Base-by-base conservation (phyloP, 495 filamentous ascomycete species). In the Collariella sp. region DNA sequence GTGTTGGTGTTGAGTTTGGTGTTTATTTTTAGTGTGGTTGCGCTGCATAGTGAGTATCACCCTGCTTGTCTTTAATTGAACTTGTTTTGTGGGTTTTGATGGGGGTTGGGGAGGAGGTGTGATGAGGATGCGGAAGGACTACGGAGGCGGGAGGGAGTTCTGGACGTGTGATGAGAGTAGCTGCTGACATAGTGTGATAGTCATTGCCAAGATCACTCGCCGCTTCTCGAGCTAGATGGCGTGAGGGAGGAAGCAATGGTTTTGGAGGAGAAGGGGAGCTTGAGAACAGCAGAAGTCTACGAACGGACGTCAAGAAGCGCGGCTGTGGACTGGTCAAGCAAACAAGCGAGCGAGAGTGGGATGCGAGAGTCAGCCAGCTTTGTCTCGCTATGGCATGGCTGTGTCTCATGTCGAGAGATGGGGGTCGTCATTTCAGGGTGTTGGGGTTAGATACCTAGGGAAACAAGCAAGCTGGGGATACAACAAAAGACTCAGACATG, bases 21-120 rank as follows among this genome's bases (percentile, higher is more conserved):
- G 40, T 98, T 98, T 74, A 98, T 98, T 70, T 95, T 97, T 76
- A 93, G 87, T 62, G 93, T 98, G 67, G 93, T 98, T 63, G 90
- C 89, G 62, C 77, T 98, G 69, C 93, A 98, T 72, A 87, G 93
- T 98, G 82, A 57, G 87, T 79, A 36, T 12, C 29, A 9, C 20
- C 9, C 9, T 42, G 16, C 22, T 41, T 47, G 43, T 57, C 35
- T 56, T 64, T 45, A 64, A 64, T 62, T 52, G 58, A 22, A 9
- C 26, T 43, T 36, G 4, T 19, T 5, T n/a, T 41, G 36, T 13
- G 33, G 16, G 10, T 31, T 2, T 5, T 7, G 24, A 24, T 6
- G 29, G 24, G 26, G 12, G 18, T 36, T 23, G 20, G 19, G 19
- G 12, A 31, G 26, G 26, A 5, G 26, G 9, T 31, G 4, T 9